phyloP scores from a whole-genome alignment of 305 asterid species.

The Solanum hybrid region DNA sequence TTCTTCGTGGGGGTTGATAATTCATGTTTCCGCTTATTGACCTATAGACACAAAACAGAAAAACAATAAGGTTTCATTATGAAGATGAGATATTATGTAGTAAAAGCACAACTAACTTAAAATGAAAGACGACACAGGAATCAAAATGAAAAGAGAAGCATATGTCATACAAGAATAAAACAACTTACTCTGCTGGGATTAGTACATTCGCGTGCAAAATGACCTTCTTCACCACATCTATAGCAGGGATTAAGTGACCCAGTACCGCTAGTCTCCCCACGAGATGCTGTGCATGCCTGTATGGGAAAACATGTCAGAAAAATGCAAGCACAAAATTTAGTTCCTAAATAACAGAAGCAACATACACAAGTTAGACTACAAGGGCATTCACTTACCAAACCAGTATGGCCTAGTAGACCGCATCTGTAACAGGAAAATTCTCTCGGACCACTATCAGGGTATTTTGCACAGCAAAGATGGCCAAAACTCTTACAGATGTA shows the following conservation, averaged over 20 bases:
- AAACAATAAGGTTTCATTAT: neutral
- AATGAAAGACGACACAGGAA: neutral
- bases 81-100: neutral
- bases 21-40: constrained; percentile 46
- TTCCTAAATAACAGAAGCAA: neutral
- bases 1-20: constrained; percentile 56
- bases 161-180: neutral
- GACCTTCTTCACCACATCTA: constrained; percentile 70
- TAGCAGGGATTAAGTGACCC: constrained; percentile 46
- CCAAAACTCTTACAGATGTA: constrained; percentile 67
- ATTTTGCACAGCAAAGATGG: constrained; percentile 73
- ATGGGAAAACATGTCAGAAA: neutral
- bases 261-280: constrained; percentile 25
- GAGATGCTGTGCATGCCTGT: constrained; percentile 56
- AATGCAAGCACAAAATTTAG: neutral
- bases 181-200: constrained; percentile 12
- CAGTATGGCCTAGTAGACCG: constrained; percentile 86
- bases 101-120: neutral
- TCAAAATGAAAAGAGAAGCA: neutral
- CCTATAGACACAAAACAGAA: constrained; percentile 24
- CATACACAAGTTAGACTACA: neutral
- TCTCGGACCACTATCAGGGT: constrained; percentile 42
- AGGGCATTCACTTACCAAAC: constrained; percentile 56
- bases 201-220: constrained; percentile 89
- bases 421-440: constrained; percentile 79